Evolutionary conservation across 495 filamentous ascomycete species (phyloP).

Genomic region (Penicillium angulare): DNA sequence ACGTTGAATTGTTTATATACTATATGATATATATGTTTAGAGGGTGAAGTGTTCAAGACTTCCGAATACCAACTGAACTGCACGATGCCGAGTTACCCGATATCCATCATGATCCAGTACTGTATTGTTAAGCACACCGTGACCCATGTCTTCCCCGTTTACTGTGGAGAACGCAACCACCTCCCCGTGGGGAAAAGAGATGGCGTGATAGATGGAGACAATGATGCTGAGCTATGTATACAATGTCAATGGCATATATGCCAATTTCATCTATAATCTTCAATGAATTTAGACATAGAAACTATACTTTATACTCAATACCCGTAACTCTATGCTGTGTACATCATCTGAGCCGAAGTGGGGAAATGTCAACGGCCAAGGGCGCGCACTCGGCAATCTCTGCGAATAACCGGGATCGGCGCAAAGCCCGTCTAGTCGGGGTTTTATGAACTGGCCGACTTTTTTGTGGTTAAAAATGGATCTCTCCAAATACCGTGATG

Average conservation of each 20-base stretch:
- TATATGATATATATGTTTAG: no score
- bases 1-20: constrained; percentile 11
- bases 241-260: no score
- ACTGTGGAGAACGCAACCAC: not conserved
- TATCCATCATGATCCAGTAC: no score
- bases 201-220: constrained; percentile 3
- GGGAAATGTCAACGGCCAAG: no score
- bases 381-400: constrained; percentile 16
- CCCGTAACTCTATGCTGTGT: no score
- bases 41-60: not conserved
- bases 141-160: not conserved
- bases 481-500: no score
- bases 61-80: not conserved
- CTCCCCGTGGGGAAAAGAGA: constrained; percentile 5
- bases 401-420: constrained; percentile 23
- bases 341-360: no score
- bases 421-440: constrained; percentile 10
- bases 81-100: not conserved
- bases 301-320: no score
- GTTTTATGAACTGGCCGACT: not conserved
- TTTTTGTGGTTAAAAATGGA: no score
- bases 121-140: not conserved
- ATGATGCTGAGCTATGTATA: no score
- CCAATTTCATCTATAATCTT: no score
- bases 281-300: no score